A percentile compares a stretch with the other conserved stretches of the same genome.
These are phyloP conservation scores for Avena eriantha DNA, from an alignment of 176 grass and related monocot species.

Conservation along the genomic window DNA sequence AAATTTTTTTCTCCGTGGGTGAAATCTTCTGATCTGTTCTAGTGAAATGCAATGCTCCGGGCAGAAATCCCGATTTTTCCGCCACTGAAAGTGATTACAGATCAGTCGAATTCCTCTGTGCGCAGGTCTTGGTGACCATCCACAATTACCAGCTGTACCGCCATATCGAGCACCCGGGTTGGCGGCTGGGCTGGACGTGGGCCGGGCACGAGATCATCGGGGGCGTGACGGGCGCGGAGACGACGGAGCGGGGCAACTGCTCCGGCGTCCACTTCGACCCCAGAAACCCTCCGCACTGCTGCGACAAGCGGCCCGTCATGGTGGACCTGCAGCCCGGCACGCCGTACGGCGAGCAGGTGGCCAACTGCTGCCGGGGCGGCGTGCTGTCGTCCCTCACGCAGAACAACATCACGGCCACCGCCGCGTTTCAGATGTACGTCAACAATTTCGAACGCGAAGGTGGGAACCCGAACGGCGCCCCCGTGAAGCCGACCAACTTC, in stretches of 20 bases:
- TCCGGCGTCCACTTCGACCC: neutral
- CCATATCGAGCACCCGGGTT: slow-evolving; percentile 73
- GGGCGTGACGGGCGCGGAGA: slow-evolving; percentile 48
- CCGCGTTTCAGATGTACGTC: slow-evolving; percentile 63
- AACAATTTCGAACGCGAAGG: neutral
- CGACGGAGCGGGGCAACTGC: slow-evolving; percentile 75
- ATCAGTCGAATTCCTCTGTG: neutral
- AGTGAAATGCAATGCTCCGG: neutral
- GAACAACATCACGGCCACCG: neutral
- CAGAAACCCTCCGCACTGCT: slow-evolving; percentile 54
- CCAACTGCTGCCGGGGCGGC: slow-evolving; percentile 71
- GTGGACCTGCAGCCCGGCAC: slow-evolving; percentile 52
- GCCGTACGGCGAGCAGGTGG: slow-evolving; percentile 54
- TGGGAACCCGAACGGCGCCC: neutral
- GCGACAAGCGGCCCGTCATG: slow-evolving; percentile 51
- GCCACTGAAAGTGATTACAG: neutral
- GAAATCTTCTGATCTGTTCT: neutral
- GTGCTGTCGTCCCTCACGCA: slow-evolving; percentile 60
- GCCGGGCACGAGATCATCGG: slow-evolving; percentile 59
- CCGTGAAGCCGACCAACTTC: slow-evolving; percentile 53
- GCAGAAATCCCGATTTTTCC: neutral
- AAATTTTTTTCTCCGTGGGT: neutral
- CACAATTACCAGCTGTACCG: slow-evolving; percentile 84
- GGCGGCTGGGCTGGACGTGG: slow-evolving; percentile 78
- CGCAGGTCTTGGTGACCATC: slow-evolving; percentile 67